Percentiles rank a stretch among this genome's conserved stretches.
These are phyloP conservation scores for Fusarium euwallaceae DNA, from an alignment of 2,329 filamentous ascomycete genomes.

Conservation along the genomic window DNA sequence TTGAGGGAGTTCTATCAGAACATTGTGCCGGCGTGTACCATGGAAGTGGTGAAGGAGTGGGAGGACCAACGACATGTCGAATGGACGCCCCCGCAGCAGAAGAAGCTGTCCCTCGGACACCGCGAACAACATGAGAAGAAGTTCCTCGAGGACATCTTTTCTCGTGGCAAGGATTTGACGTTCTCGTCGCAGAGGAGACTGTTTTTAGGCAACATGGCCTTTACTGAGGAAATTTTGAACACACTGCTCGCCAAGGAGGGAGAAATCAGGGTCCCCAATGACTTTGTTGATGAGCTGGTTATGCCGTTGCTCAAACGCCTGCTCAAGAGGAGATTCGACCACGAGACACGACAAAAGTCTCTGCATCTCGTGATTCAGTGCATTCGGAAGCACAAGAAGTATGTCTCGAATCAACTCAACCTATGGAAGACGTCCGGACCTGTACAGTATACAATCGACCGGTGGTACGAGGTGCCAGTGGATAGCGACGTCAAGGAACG, in stretches of 20 bases:
- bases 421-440: neutral
- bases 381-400: slow-evolving; percentile 6
- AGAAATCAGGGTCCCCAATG: slow-evolving; percentile 17
- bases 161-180: neutral
- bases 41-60: slow-evolving; percentile 35
- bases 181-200: slow-evolving; percentile 18
- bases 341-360: slow-evolving; percentile 27
- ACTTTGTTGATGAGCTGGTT: slow-evolving; percentile 36
- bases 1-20: slow-evolving; percentile 39
- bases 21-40: slow-evolving; percentile 42
- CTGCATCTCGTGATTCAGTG: slow-evolving; percentile 32
- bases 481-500: slow-evolving; percentile 2
- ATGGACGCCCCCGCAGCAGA: slow-evolving; percentile 33
- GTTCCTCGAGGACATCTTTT: slow-evolving; percentile 35
- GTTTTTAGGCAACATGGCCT: slow-evolving; percentile 31
- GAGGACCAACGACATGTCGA: slow-evolving; percentile 22
- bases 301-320: slow-evolving; percentile 42
- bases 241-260: slow-evolving; percentile 19
- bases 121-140: slow-evolving; percentile 28
- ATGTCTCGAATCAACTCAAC: neutral
- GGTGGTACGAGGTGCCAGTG: slow-evolving; percentile 19
- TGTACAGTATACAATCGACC: slow-evolving; percentile 26
- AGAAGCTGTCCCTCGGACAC: slow-evolving; percentile 30
- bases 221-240: slow-evolving; percentile 29
- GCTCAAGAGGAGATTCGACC: slow-evolving; percentile 18